These are phyloP conservation scores for Cladosporium sp. DNA, from an alignment of 2,329 filamentous ascomycete species.

Conservation along the genomic window DNA sequence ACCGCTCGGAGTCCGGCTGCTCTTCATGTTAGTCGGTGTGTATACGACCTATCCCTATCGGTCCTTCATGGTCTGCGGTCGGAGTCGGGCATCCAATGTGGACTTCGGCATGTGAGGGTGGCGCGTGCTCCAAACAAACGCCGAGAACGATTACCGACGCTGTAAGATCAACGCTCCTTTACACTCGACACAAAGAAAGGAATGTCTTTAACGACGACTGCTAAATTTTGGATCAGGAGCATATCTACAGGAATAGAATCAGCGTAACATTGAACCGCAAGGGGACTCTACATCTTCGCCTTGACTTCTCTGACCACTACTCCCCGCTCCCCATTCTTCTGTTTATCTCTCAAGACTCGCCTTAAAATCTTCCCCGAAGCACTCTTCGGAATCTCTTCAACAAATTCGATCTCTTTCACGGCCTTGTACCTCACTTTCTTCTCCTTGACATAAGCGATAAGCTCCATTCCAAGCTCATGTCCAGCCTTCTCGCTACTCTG, in stretches of 20 bases:
- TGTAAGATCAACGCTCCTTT: no score
- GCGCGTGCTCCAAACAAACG: no score
- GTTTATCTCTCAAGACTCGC: conserved; percentile 52
- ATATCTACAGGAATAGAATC: background rate
- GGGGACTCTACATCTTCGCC: conserved; percentile 25
- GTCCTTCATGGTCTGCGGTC: no score
- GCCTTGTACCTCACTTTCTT: conserved; percentile 68
- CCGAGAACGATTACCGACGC: no score
- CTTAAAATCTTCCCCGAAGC: conserved; percentile 71
- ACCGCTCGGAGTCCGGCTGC: no score
- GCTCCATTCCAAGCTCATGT: conserved; percentile 40
- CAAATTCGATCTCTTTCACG: conserved; percentile 61
- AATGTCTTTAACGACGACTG: no score
- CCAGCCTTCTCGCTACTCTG: conserved; percentile 29
- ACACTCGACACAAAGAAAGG: no score
- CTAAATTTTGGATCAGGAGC: no score
- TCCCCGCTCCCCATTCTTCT: conserved; percentile 30
- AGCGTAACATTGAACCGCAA: background rate
- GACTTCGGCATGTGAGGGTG: no score
- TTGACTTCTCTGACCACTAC: conserved; percentile 32
- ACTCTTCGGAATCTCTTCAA: conserved; percentile 67
- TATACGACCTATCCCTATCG: no score
- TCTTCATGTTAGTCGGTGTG: no score
- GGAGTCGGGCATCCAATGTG: no score
- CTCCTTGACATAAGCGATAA: conserved; percentile 59